A percentile compares a stretch with the other conserved stretches of the same genome.
phyloP scores from a whole-genome alignment of 2,329 filamentous ascomycete genomes.

The Penicillium sp. region DNA sequence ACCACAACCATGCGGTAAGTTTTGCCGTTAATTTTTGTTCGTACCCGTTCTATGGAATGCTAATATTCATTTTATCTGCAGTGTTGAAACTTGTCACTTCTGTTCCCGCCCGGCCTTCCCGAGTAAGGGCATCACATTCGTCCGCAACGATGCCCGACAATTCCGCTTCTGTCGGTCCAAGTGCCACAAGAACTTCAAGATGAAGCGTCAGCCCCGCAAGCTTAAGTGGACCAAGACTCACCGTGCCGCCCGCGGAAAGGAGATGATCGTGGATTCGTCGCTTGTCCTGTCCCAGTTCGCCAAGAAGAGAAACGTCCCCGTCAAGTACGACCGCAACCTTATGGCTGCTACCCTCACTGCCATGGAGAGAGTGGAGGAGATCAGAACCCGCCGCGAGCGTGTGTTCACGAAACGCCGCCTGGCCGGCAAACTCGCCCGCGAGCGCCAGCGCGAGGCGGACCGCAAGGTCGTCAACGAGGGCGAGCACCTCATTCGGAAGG shows the following conservation, averaged over 20 bases:
- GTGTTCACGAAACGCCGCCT: constrained; percentile 93
- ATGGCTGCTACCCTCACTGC: constrained; percentile 83
- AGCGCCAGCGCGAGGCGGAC: constrained; percentile 73
- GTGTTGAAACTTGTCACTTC: constrained; percentile 66
- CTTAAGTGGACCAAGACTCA: constrained; percentile 97
- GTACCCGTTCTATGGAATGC: not conserved
- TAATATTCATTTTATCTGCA: constrained; percentile 15
- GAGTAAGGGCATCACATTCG: constrained; percentile 64
- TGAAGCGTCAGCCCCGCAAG: constrained; percentile 97
- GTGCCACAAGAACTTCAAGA: constrained; percentile 82
- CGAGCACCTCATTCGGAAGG: constrained; percentile 82
- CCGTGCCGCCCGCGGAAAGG: constrained; percentile 78
- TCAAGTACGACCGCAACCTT: constrained; percentile 93
- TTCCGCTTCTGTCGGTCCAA: constrained; percentile 68
- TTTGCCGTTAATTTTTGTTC: not conserved
- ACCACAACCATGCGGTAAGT: constrained; percentile 28
- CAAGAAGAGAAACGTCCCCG: constrained; percentile 86
- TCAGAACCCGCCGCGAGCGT: constrained; percentile 77
- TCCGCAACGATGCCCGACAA: constrained; percentile 63
- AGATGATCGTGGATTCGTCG: constrained; percentile 90
- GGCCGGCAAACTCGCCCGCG: constrained; percentile 72
- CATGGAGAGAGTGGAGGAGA: constrained; percentile 87
- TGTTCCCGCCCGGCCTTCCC: constrained; percentile 68
- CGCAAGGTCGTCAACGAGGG: constrained; percentile 88
- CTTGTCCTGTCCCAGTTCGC: constrained; percentile 71